Percentiles rank a stretch among this genome's conserved stretches.
These are phyloP conservation scores for Talaromyces ruber DNA, from an alignment of 495 filamentous ascomycete genomes.

Conservation along the genomic window DNA sequence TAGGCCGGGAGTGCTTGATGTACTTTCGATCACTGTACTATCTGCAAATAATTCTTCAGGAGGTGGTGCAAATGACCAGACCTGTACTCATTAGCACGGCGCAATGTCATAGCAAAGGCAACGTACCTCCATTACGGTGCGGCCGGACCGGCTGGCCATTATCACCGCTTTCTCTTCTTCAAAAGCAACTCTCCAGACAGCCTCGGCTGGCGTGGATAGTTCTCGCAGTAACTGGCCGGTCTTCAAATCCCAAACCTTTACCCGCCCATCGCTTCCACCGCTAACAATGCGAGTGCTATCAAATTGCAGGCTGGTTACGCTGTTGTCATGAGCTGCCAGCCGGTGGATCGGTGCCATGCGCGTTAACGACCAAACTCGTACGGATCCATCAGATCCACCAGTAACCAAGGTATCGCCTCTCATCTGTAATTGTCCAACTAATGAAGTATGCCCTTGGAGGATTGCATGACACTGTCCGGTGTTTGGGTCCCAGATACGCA, in stretches of 20 bases:
- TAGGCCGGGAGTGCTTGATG: constrained; percentile 30
- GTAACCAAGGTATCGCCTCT: constrained; percentile 89
- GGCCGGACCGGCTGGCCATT: constrained; percentile 71
- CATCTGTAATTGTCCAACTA: constrained; percentile 97
- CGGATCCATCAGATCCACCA: constrained; percentile 89
- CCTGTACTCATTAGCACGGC: constrained; percentile 34
- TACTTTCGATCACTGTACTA: constrained; percentile 21
- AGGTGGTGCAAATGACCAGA: constrained; percentile 86
- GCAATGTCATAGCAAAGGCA: background rate
- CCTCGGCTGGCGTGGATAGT: constrained; percentile 80
- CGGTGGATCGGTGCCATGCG: constrained; percentile 86
- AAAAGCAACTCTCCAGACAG: constrained; percentile 96
- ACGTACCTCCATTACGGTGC: constrained; percentile 93
- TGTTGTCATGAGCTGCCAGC: constrained; percentile 96
- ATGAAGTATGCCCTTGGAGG: constrained; percentile 90
- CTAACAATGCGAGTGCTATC: constrained; percentile 90
- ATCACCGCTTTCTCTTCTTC: constrained; percentile 97
- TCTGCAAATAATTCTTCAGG: constrained; percentile 44
- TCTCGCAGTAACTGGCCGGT: constrained; percentile 86
- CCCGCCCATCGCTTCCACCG: constrained; percentile 89
- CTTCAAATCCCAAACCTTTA: constrained; percentile 95
- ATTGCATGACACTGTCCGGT: constrained; percentile 86
- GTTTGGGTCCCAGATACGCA: constrained; percentile 90
- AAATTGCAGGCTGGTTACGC: constrained; percentile 93
- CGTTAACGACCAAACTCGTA: constrained; percentile 89